A percentile compares a stretch with the other conserved stretches of the same genome.
Conservation (phyloP, 2,329 filamentous ascomycete species). For the Ceratocystis harringtonii region DNA sequence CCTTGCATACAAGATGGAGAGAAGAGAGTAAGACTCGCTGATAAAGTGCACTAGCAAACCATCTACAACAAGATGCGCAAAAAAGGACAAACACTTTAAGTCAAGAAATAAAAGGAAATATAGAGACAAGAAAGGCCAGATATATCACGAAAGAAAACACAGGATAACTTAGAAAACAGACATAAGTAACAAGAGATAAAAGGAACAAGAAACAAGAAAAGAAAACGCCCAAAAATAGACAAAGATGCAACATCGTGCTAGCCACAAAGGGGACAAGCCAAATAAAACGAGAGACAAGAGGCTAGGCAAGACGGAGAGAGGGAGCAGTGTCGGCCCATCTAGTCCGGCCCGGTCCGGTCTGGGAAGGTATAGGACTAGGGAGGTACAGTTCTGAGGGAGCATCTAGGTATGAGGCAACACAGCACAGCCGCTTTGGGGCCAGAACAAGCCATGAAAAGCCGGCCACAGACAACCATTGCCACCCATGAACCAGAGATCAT, state of each 20-base stretch:
- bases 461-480: background rate
- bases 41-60: background rate
- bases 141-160: conserved; percentile 2
- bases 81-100: background rate
- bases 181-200: background rate
- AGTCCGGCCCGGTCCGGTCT: no score
- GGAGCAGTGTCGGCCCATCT: no score
- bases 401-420: no score
- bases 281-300: background rate
- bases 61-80: background rate
- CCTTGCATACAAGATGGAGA: background rate
- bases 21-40: background rate
- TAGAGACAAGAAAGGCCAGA: background rate
- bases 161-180: conserved; percentile 1
- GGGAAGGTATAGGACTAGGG: no score
- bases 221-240: conserved; percentile 10
- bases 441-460: background rate
- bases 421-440: no score
- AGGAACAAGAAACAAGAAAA: conserved; percentile 3
- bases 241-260: background rate
- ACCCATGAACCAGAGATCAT: no score
- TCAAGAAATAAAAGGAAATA: conserved; percentile 7
- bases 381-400: background rate
- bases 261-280: background rate
- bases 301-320: background rate